Evolutionary conservation across 495 filamentous ascomycete genomes (phyloP), one percentile per base, ranked within the genome.

Genomic region (Bacidia gigantensis): DNA sequence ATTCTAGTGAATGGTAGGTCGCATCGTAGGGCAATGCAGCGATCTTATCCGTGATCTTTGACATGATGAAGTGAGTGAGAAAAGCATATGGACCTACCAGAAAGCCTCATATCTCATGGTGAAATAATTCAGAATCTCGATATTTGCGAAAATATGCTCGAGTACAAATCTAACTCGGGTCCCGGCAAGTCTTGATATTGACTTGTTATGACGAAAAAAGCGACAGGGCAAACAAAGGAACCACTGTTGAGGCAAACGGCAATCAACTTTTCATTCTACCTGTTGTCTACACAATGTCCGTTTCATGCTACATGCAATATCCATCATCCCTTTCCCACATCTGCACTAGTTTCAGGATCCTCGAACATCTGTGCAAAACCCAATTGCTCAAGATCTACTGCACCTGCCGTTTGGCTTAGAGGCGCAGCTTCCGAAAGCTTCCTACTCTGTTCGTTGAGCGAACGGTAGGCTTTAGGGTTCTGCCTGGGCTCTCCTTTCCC

Each of bases 31-130:
- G 85, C 69, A 98, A 69, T 56, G 87, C 87, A 67, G 86, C 85
- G 61, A 97, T 89, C 76, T 97, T 97, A 73, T 94, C 84, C 50
- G 88, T 95, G 63, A 98, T 87, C 68, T 87, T 95, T 68, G 92
- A 83, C 84, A 89, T 90, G 40, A 35, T 64, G 42, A 11, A 29
- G 5, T 35, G 29, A 7, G 29, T 35, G 29, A 35, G 14, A 14
- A 14, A 35, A 35, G 29, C 29, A n/a, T 35, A 35, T 35, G 29
- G n/a, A 35, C 29, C 29, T 35, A 35, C 29, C 29, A 35, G 14
- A n/a, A n/a, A n/a, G n/a, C n/a, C n/a, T n/a, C n/a, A n/a, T n/a
- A n/a, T n/a, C n/a, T n/a, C n/a, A n/a, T n/a, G n/a, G n/a, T n/a
- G n/a, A n/a, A n/a, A n/a, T n/a, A n/a, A n/a, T n/a, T n/a, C n/a